phyloP scores from a whole-genome alignment of 305 asterid species.

The Solanum hybrid region DNA sequence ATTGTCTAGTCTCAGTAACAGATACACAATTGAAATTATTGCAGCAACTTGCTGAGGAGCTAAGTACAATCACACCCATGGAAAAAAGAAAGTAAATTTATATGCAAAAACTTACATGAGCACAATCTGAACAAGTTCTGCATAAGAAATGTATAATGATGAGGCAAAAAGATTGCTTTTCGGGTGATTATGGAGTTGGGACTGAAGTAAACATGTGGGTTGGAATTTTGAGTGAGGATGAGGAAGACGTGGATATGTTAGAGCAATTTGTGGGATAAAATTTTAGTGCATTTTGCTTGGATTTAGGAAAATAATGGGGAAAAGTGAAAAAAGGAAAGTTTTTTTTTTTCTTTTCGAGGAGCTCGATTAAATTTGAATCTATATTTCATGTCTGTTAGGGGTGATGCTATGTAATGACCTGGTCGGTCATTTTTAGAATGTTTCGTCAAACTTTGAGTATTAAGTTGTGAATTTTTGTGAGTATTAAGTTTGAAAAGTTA shows the following conservation, averaged over 20 bases:
- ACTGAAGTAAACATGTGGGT: slow-evolving; percentile 40
- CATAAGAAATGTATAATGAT: neutral
- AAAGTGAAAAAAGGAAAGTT: neutral
- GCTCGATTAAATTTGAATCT: neutral
- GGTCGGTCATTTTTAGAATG: neutral
- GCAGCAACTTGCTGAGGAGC: slow-evolving; percentile 39
- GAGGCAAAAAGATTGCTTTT: neutral
- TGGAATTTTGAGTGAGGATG: slow-evolving; percentile 11
- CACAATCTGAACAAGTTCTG: neutral
- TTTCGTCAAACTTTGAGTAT: neutral
- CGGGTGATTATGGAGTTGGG: slow-evolving; percentile 34
- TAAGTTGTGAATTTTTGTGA: neutral
- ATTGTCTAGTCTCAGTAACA: slow-evolving; percentile 17
- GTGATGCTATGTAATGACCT: neutral
- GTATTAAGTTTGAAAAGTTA: neutral
- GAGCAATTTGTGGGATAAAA: neutral
- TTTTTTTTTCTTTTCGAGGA: neutral
- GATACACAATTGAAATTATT: slow-evolving; percentile 29
- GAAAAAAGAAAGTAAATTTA: neutral
- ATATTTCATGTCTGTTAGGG: neutral
- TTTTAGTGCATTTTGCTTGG: neutral
- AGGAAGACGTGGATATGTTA: neutral
- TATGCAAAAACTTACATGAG: neutral
- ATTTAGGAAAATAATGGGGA: neutral
- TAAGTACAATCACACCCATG: slow-evolving; percentile 47